These are phyloP conservation scores for Mollisiaceae sp. DNA, from an alignment of 2,329 filamentous ascomycete genomes.

Conservation along the genomic window DNA sequence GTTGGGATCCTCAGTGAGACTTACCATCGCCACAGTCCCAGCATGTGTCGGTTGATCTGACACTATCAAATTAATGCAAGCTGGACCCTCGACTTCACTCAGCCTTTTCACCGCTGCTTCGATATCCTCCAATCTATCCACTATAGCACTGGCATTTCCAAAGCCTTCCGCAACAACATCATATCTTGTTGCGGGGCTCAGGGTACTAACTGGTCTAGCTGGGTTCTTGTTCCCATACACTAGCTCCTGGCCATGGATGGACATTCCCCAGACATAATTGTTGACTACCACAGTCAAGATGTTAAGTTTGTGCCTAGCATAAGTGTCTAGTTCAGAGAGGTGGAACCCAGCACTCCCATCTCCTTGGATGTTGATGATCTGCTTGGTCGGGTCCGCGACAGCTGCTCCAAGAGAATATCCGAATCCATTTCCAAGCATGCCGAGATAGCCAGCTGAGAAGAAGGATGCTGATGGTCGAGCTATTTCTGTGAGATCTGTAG, in stretches of 20 bases:
- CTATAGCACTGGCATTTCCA: background rate
- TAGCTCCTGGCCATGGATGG: background rate
- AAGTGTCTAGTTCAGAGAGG: background rate
- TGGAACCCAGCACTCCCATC: conserved; percentile 2
- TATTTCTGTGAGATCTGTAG: background rate
- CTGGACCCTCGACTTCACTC: background rate
- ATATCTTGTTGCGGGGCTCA: background rate
- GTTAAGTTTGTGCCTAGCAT: background rate
- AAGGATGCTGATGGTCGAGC: conserved; percentile 1
- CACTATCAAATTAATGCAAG: background rate
- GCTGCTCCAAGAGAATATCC: background rate
- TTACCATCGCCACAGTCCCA: background rate
- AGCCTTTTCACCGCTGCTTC: background rate
- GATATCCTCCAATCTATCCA: background rate
- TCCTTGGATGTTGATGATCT: conserved; percentile 1
- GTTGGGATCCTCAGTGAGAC: background rate
- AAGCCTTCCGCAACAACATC: conserved; percentile 1
- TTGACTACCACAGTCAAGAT: conserved; percentile 5
- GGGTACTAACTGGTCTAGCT: background rate
- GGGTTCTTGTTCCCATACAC: background rate
- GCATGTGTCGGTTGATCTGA: background rate
- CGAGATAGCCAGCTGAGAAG: conserved; percentile 1
- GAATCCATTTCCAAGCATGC: conserved; percentile 1
- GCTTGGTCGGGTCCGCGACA: background rate
- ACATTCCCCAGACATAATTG: conserved; percentile 1